Evolutionary conservation across 2,329 filamentous ascomycete species (phyloP), one percentile per base, ranked within the genome.

Genomic region (Xylaria sp.): DNA sequence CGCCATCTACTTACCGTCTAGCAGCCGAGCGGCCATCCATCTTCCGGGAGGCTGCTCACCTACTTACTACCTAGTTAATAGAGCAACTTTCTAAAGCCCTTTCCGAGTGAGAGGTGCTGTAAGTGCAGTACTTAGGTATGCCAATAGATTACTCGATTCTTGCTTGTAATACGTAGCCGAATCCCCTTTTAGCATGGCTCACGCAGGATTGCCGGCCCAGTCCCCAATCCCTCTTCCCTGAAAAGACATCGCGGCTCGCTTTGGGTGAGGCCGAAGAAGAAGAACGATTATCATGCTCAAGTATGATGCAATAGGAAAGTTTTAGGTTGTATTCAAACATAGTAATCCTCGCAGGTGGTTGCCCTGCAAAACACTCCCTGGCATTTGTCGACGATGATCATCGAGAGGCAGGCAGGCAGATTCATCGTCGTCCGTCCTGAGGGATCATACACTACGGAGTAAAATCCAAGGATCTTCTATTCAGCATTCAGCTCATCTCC

Each of bases 11-110:
- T 39, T 39, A 25, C 55, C 43, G 32, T 63, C 48, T 30, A 50
- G 46, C 55, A 56, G 62, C 70, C 64, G 68, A 67, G 55, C 70
- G 68, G 73, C 60, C 65, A 57, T 39, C 65, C 68, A 72, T 72
- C 63, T 65, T 75, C 72, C 73, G 72, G 59, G 36, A 39, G 32
- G 66, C 67, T 62, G 60, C 67, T 69, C 46, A 62, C 63, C 63
- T 12, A n/a, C n/a, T n/a, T n/a, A n/a, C n/a, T n/a, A n/a, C n/a
- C n/a, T n/a, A n/a, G n/a, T n/a, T n/a, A n/a, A n/a, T 48, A 61
- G 55, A 48, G 9, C 13, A 41, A 36, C 34, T 15, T 36, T 36
- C 10, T 36, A 12, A 36, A 36, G 34, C 10, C 15, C 12, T 5
- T 12, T 9, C n/a, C n/a, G n/a, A n/a, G n/a, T n/a, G n/a, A n/a